Conservation (phyloP, 108 stramenopile species). For the Pelagomonas calceolata region DNA sequence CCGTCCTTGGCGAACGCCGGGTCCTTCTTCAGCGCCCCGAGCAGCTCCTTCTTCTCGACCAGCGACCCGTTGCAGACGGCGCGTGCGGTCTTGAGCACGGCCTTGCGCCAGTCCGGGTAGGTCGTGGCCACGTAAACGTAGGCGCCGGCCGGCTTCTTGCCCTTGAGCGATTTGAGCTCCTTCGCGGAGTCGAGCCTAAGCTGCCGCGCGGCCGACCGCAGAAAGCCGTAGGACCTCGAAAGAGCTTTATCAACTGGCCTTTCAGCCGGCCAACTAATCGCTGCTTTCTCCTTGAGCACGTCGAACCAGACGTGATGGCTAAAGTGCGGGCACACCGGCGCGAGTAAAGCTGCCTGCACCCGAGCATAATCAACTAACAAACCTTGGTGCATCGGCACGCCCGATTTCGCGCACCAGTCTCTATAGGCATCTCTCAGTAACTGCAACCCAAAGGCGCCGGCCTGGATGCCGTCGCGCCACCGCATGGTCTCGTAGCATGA, state of each 20-base stretch:
- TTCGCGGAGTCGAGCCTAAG: background rate
- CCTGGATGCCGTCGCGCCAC: slow-evolving; percentile 79
- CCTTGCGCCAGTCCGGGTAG: background rate
- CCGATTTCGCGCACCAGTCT: slow-evolving; percentile 74
- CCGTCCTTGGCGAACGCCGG: background rate
- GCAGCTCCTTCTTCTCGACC: slow-evolving; percentile 63
- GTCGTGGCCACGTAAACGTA: background rate
- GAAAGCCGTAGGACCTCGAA: slow-evolving; percentile 31
- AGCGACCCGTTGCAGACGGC: slow-evolving; percentile 29
- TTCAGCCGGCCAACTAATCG: slow-evolving; percentile 7
- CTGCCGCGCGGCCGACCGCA: too few species aligned
- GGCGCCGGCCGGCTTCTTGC: background rate
- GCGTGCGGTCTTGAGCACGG: background rate
- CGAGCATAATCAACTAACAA: slow-evolving; percentile 35
- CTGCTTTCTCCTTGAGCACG: slow-evolving; percentile 11
- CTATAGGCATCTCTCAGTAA: slow-evolving; percentile 77
- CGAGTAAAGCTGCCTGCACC: slow-evolving; percentile 45
- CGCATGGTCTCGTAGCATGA: slow-evolving; percentile 59
- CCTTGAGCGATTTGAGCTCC: background rate
- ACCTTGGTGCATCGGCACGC: slow-evolving; percentile 65
- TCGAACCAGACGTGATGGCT: slow-evolving; percentile 62
- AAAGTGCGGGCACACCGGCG: slow-evolving; percentile 67
- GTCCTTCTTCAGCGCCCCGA: slow-evolving; percentile 41
- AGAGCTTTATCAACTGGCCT: background rate
- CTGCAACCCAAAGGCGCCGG: slow-evolving; percentile 83